Evolutionary conservation across 2,329 filamentous ascomycete genomes (phyloP).

Genomic region (Simplicillium sp.): DNA sequence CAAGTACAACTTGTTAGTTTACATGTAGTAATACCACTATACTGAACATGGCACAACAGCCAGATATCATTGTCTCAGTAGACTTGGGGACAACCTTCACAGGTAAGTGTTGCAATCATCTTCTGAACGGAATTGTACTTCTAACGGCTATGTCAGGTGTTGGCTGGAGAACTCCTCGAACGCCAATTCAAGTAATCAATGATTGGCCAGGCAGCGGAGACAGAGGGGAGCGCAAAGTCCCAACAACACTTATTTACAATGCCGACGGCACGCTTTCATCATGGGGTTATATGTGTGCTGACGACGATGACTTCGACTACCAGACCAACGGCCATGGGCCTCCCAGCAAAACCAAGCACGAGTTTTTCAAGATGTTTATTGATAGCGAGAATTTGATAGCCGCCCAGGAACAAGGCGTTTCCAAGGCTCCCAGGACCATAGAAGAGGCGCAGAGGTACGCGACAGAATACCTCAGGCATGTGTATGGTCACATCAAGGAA

Average conservation of each 20-base stretch:
- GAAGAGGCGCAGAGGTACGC: slow-evolving; percentile 35
- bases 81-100: slow-evolving; percentile 38
- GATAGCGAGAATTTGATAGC: slow-evolving; percentile 32
- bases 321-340: slow-evolving; percentile 12
- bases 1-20: neutral
- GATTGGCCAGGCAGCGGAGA: slow-evolving; percentile 45
- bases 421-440: slow-evolving; percentile 29
- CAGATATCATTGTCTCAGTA: slow-evolving; percentile 31
- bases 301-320: slow-evolving; percentile 25
- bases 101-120: slow-evolving; percentile 15
- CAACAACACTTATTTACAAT: slow-evolving; percentile 40
- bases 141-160: slow-evolving; percentile 16
- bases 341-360: slow-evolving; percentile 24
- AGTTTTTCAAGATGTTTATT: slow-evolving; percentile 49
- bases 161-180: slow-evolving; percentile 26
- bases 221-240: slow-evolving; percentile 44
- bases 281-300: slow-evolving; percentile 44
- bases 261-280: slow-evolving; percentile 29
- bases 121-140: neutral
- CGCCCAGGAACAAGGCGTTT: slow-evolving; percentile 32
- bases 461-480: slow-evolving; percentile 35
- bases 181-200: slow-evolving; percentile 34
- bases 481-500: slow-evolving; percentile 39
- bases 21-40: neutral
- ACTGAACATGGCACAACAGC: slow-evolving; percentile 12